These are phyloP conservation scores for Laguncularia racemosa DNA, from an alignment of 345 rosid species.

Conservation along the genomic window DNA sequence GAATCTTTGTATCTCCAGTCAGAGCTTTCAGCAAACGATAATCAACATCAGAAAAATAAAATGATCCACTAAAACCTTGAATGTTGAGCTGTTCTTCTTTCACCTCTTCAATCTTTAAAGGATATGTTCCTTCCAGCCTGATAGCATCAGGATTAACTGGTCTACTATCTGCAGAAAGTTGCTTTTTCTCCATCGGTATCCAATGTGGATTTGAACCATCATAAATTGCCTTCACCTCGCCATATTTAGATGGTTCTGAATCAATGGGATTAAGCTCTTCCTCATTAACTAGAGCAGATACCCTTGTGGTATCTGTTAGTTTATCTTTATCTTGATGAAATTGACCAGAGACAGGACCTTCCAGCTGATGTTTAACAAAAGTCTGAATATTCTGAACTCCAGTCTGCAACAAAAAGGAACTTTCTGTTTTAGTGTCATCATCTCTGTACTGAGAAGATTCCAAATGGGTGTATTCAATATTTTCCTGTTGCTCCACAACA, in stretches of 20 bases:
- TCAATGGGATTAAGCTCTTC: slow-evolving; percentile 20
- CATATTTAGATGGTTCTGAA: slow-evolving; percentile 20
- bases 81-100: slow-evolving; percentile 28
- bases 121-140: slow-evolving; percentile 20
- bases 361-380: slow-evolving; percentile 22
- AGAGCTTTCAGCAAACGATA: slow-evolving; percentile 44
- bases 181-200: slow-evolving; percentile 23
- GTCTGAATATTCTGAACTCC: slow-evolving; percentile 33
- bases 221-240: slow-evolving; percentile 25
- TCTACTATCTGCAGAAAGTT: slow-evolving; percentile 16
- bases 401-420: slow-evolving; percentile 18
- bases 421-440: slow-evolving; percentile 20
- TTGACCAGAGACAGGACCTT: slow-evolving; percentile 12
- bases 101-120: slow-evolving; percentile 19
- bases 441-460: slow-evolving; percentile 23
- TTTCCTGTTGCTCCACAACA: slow-evolving; percentile 8
- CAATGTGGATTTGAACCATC: slow-evolving; percentile 19
- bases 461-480: slow-evolving; percentile 19
- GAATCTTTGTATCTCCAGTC: slow-evolving; percentile 66
- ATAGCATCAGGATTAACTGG: slow-evolving; percentile 16
- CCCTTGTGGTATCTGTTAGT: slow-evolving; percentile 14
- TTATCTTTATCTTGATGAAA: slow-evolving; percentile 23
- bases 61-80: slow-evolving; percentile 49
- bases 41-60: slow-evolving; percentile 78
- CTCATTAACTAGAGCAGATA: slow-evolving; percentile 19